A percentile compares a stretch with the other conserved stretches of the same genome.
phyloP scores from a whole-genome alignment of 1,284 basidiomycete genomes.

The Sanghuangporus sanghuang region DNA sequence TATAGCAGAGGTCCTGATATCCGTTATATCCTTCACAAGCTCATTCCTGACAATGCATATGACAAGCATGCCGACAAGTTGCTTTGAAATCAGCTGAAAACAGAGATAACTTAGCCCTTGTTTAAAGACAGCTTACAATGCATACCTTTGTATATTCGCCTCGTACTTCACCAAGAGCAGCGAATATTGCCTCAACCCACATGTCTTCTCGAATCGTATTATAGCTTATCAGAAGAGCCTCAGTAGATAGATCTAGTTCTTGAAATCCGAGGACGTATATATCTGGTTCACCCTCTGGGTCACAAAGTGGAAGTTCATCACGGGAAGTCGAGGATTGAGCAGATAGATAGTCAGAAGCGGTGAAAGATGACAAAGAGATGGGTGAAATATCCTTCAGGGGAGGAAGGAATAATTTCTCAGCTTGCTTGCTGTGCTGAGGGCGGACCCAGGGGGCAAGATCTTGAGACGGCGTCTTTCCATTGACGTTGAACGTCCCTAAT shows the following conservation, averaged over 20 bases:
- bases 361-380: neutral
- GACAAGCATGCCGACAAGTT: conserved; percentile 74
- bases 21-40: conserved; percentile 44
- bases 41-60: conserved; percentile 56
- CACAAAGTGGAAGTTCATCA: conserved; percentile 10
- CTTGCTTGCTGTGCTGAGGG: conserved; percentile 8
- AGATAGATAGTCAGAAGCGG: conserved; percentile 5
- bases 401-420: conserved; percentile 30
- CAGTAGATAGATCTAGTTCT: conserved; percentile 70
- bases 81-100: conserved; percentile 59
- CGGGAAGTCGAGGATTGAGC: neutral
- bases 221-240: conserved; percentile 63
- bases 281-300: conserved; percentile 47
- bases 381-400: conserved; percentile 28
- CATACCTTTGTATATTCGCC: conserved; percentile 55
- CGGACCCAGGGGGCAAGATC: conserved; percentile 51
- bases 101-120: neutral
- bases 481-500: conserved; percentile 76
- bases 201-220: conserved; percentile 59
- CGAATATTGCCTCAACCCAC: conserved; percentile 60
- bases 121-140: conserved; percentile 23
- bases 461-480: conserved; percentile 66
- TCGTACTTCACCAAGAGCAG: conserved; percentile 63
- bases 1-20: conserved; percentile 44
- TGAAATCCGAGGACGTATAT: conserved; percentile 69